Evolutionary conservation across 495 filamentous ascomycete genomes (phyloP), one percentile per base, ranked within the genome.

Genomic region (Annulohypoxylon maeteangense): DNA sequence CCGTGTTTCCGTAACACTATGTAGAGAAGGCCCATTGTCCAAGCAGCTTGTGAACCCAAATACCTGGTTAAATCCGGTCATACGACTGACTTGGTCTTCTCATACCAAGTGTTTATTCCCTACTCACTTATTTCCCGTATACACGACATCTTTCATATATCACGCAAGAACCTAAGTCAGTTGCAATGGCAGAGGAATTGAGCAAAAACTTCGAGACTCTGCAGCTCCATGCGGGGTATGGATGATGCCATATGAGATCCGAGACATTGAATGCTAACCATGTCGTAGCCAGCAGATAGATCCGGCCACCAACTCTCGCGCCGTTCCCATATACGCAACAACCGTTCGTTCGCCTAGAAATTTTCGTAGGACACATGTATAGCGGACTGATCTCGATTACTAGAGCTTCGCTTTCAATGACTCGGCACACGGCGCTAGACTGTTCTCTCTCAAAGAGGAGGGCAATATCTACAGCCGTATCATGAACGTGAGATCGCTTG

Each of bases 381-480:
- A 54, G 6, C 12, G 5, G 31, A 50, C 65, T 74, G 44, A 78
- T 38, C 14, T 22, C 34, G 5, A 10, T 3, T 8, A 38, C 70
- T 61, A 94, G 92, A 97, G 94, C 73, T 99, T 83, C 80, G 86
- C 88, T 63, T 99, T 99, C 90, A 93, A 98, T 87, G 93, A 98
- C 83, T 97, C 93, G 36, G 95, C 94, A 55, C 95, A 98, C 79
- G 95, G 94, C 69, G 96, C 96, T 56, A 90, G 95, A 76, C 90
- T 99, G 23, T 99, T 99, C 78, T 93, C 93, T 72, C 93, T 99
- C 81, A 97, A 98, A 79, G 95, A 98, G 80, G 95, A 96, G 78
- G 96, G 95, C 78, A 98, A 99, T 81, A 98, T 99, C 82, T 99
- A 99, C 86, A 93, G 90, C 75, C 91, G 95, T 62, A 95, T 99